phyloP scores from a whole-genome alignment of 192 early-diverging fungal genomes.

The Funneliformis geosporum region DNA sequence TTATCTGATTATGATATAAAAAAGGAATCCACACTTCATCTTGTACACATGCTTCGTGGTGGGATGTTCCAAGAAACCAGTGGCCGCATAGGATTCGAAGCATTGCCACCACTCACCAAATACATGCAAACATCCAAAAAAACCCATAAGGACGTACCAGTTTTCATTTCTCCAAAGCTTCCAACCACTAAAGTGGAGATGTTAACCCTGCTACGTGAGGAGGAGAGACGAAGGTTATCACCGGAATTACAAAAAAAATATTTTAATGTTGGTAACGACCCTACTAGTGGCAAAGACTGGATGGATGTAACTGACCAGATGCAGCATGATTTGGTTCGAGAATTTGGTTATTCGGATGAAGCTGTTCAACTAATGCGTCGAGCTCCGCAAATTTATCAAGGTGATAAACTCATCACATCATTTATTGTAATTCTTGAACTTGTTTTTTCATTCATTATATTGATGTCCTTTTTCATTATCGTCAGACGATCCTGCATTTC shows the following conservation, averaged over 20 bases:
- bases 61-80: slow-evolving; percentile 26
- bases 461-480: not conserved
- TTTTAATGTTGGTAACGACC: not conserved
- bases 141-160: not conserved
- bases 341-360: slow-evolving; percentile 4
- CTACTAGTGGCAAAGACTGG: not conserved
- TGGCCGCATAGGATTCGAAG: not conserved
- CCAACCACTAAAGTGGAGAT: slow-evolving; percentile 16
- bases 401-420: too few species aligned
- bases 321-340: slow-evolving; percentile 9
- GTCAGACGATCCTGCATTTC: slow-evolving; percentile 23
- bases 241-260: slow-evolving; percentile 14
- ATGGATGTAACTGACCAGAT: slow-evolving; percentile 2
- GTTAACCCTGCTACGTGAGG: not conserved
- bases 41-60: slow-evolving; percentile 68
- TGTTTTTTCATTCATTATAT: not conserved
- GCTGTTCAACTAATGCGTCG: not conserved
- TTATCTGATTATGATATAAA: slow-evolving; percentile 72
- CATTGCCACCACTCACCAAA: not conserved
- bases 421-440: too few species aligned
- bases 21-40: slow-evolving; percentile 67
- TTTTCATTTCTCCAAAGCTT: slow-evolving; percentile 1
- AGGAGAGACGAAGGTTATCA: slow-evolving; percentile 13
- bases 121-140: not conserved
- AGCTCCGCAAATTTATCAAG: not conserved